phyloP scores from a whole-genome alignment of 345 rosid species.

The Laguncularia racemosa region DNA sequence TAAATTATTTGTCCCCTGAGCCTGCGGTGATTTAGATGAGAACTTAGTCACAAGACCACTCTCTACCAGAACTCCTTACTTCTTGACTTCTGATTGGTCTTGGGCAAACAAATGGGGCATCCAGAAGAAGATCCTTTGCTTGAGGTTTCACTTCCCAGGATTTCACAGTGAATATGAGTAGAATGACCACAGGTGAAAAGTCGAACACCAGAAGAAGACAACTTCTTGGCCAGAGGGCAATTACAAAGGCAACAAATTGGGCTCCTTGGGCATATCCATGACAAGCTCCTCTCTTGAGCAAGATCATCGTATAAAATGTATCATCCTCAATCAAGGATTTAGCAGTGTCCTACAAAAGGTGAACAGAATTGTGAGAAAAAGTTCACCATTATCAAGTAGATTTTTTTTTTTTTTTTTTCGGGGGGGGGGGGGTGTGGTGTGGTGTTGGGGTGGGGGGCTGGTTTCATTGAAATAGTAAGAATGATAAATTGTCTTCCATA shows the following conservation, averaged over 20 bases:
- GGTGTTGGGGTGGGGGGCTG: no score
- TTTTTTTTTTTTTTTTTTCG: no score
- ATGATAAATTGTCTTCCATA: no score
- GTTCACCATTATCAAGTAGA: constrained; percentile 1
- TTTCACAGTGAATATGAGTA: constrained; percentile 84
- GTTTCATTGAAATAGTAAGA: no score
- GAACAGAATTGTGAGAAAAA: constrained; percentile 6
- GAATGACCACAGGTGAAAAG: constrained; percentile 92
- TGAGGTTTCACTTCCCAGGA: constrained; percentile 53
- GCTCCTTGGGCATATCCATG: constrained; percentile 86
- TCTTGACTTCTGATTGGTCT: constrained; percentile 55
- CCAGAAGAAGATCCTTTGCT: constrained; percentile 45
- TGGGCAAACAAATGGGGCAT: constrained; percentile 87
- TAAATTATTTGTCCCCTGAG: constrained; percentile 31
- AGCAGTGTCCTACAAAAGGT: constrained; percentile 60
- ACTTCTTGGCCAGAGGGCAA: constrained; percentile 56
- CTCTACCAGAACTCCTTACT: constrained; percentile 47
- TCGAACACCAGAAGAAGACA: constrained; percentile 42
- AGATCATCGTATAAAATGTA: constrained; percentile 73
- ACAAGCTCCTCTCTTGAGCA: constrained; percentile 91
- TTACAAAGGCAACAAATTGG: constrained; percentile 75
- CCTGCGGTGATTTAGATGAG: constrained; percentile 30
- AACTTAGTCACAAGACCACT: constrained; percentile 49
- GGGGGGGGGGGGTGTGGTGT: no score
- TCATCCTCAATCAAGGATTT: constrained; percentile 93